These are phyloP conservation scores for Chlorella variabilis DNA, from an alignment of 163 green algal genomes.

Conservation along the genomic window DNA sequence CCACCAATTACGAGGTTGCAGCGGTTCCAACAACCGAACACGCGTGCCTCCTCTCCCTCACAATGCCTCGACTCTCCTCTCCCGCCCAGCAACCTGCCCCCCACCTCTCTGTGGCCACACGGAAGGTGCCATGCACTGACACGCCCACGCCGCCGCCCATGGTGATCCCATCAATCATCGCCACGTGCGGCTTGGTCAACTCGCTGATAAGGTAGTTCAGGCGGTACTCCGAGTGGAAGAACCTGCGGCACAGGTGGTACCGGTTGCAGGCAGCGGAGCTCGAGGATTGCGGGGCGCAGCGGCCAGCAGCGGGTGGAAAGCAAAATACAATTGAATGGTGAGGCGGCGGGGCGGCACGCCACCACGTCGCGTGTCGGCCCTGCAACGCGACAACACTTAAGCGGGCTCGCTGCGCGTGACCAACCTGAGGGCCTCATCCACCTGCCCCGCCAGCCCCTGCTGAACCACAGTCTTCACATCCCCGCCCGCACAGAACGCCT, in stretches of 20 bases:
- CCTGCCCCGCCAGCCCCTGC: constrained; percentile 42
- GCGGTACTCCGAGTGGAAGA: constrained; percentile 86
- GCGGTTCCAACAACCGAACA: neutral
- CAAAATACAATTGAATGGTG: too few species aligned
- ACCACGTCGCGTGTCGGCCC: too few species aligned
- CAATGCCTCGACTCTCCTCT: too few species aligned
- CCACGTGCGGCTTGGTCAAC: constrained; percentile 77
- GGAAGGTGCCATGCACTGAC: constrained; percentile 87
- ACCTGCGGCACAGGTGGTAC: constrained; percentile 40
- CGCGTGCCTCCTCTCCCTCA: too few species aligned
- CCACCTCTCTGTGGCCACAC: constrained; percentile 90
- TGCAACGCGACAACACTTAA: too few species aligned
- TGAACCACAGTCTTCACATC: constrained; percentile 84
- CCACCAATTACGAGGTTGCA: neutral
- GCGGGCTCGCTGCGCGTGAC: too few species aligned
- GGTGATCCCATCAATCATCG: constrained; percentile 91
- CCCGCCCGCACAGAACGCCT: constrained; percentile 89
- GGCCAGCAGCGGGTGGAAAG: too few species aligned
- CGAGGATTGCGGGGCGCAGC: too few species aligned
- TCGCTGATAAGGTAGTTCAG: constrained; percentile 80
- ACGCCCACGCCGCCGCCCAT: constrained; percentile 95
- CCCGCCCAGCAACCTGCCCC: too few species aligned
- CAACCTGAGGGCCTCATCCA: constrained; percentile 45
- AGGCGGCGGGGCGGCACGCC: too few species aligned
- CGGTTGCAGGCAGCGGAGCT: neutral